Evolutionary conservation across 1,139 yeast genomes (phyloP).

Genomic region (Kodamaea sp.): DNA sequence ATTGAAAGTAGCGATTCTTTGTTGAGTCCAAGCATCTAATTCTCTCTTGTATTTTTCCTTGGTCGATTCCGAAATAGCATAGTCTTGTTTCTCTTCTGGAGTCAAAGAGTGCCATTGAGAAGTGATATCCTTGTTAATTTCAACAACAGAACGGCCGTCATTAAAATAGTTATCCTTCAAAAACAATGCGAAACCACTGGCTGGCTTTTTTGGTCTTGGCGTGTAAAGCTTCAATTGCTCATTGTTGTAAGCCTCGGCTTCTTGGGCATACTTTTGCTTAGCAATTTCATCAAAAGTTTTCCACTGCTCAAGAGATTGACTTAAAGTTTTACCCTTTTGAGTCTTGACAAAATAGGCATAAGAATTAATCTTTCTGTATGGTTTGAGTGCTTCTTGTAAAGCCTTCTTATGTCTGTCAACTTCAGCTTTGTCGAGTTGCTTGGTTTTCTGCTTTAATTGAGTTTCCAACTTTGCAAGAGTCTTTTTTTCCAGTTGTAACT

Average conservation of each 20-base stretch:
- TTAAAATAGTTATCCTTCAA: slow-evolving; percentile 27
- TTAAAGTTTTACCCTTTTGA: slow-evolving; percentile 15
- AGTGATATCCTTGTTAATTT: slow-evolving; percentile 26
- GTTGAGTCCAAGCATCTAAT: slow-evolving; percentile 27
- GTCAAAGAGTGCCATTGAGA: slow-evolving; percentile 31
- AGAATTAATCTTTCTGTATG: slow-evolving; percentile 25
- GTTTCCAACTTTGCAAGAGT: slow-evolving; percentile 19
- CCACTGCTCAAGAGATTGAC: slow-evolving; percentile 24
- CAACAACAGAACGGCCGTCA: slow-evolving; percentile 24
- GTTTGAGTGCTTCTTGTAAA: slow-evolving; percentile 26
- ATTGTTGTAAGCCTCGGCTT: slow-evolving; percentile 29
- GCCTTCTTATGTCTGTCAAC: slow-evolving; percentile 15
- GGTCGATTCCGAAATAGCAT: slow-evolving; percentile 19
- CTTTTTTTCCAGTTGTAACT: slow-evolving; percentile 25
- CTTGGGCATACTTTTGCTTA: slow-evolving; percentile 20
- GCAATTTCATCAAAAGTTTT: slow-evolving; percentile 24
- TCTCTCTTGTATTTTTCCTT: slow-evolving; percentile 20
- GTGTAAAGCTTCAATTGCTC: slow-evolving; percentile 23
- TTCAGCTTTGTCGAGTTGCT: slow-evolving; percentile 14
- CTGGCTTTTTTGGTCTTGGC: slow-evolving; percentile 36
- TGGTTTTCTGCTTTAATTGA: slow-evolving; percentile 18
- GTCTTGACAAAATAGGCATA: slow-evolving; percentile 30
- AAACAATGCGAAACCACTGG: slow-evolving; percentile 29
- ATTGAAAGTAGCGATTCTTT: slow-evolving; percentile 16
- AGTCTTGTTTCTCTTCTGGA: slow-evolving; percentile 27